Conservation (phyloP, 2,329 filamentous ascomycete species). For the Metarhizium anisopliae region DNA sequence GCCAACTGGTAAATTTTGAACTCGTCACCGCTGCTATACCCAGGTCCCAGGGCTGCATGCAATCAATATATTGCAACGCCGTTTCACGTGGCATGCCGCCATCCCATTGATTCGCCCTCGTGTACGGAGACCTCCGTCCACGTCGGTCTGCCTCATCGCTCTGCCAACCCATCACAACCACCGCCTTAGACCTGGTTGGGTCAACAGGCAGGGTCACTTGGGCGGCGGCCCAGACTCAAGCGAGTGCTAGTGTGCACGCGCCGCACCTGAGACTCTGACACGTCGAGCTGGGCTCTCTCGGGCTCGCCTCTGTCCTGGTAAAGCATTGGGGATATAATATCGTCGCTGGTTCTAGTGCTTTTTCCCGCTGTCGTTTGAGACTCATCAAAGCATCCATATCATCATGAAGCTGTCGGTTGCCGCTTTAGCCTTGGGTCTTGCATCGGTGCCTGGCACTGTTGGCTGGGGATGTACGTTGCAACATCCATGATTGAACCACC, state of each 20-base stretch:
- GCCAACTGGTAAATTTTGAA: no score
- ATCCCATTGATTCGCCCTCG: background rate
- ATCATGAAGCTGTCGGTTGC: slow-evolving; percentile 24
- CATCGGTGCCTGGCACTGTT: slow-evolving; percentile 23
- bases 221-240: background rate
- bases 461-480: slow-evolving; percentile 33
- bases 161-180: background rate
- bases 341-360: background rate
- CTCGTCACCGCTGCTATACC: no score
- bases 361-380: background rate
- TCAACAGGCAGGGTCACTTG: slow-evolving; percentile 1
- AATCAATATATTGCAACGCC: background rate
- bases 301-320: background rate
- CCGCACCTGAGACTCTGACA: background rate
- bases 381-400: background rate
- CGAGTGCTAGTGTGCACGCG: background rate
- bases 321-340: background rate
- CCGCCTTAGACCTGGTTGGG: background rate
- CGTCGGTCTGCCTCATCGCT: background rate
- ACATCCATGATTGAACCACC: background rate
- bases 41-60: no score
- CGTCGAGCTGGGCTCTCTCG: background rate
- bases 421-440: slow-evolving; percentile 20
- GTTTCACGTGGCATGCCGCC: background rate
- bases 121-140: background rate